These are phyloP conservation scores for Triticum timopheevii DNA, from an alignment of 176 grass and related monocot species.

Conservation along the genomic window DNA sequence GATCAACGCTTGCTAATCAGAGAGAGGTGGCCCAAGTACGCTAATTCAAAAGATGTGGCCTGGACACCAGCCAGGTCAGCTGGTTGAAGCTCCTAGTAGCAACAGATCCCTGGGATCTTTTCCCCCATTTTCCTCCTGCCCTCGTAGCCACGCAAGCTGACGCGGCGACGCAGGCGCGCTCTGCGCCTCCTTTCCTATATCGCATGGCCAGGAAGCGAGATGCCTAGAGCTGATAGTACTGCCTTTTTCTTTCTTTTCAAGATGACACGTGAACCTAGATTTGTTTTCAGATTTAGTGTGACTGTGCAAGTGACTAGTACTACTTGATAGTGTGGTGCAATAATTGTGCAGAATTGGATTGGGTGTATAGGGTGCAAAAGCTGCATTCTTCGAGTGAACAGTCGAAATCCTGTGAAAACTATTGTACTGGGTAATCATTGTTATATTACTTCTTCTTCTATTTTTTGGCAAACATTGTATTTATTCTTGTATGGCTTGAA, in stretches of 20 bases:
- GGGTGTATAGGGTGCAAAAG: background rate
- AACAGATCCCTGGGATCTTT: background rate
- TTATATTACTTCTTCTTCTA: too few relatives aligned
- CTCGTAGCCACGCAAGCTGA: background rate
- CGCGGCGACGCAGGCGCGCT: background rate
- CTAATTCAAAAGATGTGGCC: background rate
- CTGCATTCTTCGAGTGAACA: background rate
- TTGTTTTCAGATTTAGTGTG: background rate
- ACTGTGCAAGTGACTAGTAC: background rate
- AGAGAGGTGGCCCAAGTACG: background rate
- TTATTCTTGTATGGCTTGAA: too few relatives aligned
- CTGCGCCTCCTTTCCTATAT: background rate
- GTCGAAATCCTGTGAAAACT: background rate
- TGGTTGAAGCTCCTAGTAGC: background rate
- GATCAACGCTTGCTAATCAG: background rate
- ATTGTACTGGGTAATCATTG: too few relatives aligned
- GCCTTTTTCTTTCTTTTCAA: background rate
- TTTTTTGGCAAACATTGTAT: too few relatives aligned
- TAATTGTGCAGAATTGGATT: background rate
- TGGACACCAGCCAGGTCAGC: background rate
- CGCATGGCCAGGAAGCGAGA: background rate
- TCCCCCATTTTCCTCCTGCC: background rate
- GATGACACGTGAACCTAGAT: too few relatives aligned
- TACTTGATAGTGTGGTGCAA: background rate
- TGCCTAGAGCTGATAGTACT: background rate